These are phyloP conservation scores for Solanum gracilifrons DNA, from an alignment of 257 asterid species.

Conservation along the genomic window DNA sequence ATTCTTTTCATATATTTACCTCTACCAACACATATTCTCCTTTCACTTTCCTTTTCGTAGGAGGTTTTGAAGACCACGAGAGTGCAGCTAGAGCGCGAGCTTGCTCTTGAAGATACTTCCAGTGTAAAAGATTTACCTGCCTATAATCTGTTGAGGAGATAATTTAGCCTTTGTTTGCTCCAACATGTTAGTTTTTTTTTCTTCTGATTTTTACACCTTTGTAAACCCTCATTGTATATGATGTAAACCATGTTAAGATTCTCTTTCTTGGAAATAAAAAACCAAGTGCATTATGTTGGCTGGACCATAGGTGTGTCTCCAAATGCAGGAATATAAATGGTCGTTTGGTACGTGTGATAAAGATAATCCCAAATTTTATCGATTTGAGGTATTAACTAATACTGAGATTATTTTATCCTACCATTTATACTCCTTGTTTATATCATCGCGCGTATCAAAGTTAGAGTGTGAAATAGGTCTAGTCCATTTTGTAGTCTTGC, in stretches of 20 bases:
- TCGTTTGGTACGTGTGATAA: not conserved
- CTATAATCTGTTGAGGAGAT: constrained; percentile 46
- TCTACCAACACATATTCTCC: not conserved
- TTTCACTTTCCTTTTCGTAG: constrained; percentile 16
- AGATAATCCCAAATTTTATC: not conserved
- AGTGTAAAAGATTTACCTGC: constrained; percentile 67
- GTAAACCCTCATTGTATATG: not conserved
- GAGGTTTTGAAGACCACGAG: constrained; percentile 79
- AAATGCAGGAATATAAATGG: not conserved
- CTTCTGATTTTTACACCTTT: not conserved
- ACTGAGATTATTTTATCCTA: not conserved
- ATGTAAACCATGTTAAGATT: not conserved
- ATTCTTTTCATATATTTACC: not conserved
- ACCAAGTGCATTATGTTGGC: not conserved
- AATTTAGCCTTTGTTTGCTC: not conserved
- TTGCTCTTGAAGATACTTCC: constrained; percentile 55
- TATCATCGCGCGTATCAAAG: not conserved
- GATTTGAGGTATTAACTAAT: not conserved
- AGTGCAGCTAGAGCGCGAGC: constrained; percentile 75
- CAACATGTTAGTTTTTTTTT: not conserved
- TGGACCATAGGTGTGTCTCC: not conserved
- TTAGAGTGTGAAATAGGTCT: not conserved
- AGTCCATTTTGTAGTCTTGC: not conserved
- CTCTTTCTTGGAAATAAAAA: not conserved
- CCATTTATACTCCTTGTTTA: not conserved